phyloP scores from a whole-genome alignment of 805 yeast genomes.

The Yarrowia deformans region DNA sequence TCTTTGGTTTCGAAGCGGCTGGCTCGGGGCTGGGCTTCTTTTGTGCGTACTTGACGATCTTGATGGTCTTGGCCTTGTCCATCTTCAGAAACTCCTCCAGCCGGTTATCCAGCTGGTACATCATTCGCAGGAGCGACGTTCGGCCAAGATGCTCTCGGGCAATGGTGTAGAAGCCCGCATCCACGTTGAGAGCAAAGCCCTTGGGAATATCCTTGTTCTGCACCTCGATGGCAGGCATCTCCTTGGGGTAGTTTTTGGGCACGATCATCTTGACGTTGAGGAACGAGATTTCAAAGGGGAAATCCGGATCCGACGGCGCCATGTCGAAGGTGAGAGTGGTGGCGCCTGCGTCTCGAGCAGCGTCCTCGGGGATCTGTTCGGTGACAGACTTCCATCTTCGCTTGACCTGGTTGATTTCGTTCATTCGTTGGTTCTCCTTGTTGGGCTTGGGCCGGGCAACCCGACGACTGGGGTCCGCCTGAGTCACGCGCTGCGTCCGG shows the following conservation, averaged over 20 bases:
- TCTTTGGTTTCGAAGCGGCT: constrained; percentile 4
- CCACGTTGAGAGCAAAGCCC: constrained; percentile 72
- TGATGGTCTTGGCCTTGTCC: constrained; percentile 68
- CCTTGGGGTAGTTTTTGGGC: constrained; percentile 62
- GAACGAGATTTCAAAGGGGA: constrained; percentile 67
- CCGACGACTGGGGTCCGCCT: constrained; percentile 13
- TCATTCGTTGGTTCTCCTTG: constrained; percentile 29
- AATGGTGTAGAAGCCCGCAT: constrained; percentile 64
- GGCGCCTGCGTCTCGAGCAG: constrained; percentile 12
- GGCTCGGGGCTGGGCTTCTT: constrained; percentile 28
- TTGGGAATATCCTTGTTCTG: constrained; percentile 72
- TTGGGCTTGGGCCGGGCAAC: constrained; percentile 25
- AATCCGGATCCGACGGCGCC: constrained; percentile 73
- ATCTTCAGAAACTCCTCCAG: constrained; percentile 65
- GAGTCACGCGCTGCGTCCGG: constrained; percentile 15
- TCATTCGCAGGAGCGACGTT: constrained; percentile 60
- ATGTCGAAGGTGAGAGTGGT: constrained; percentile 41
- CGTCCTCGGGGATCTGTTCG: constrained; percentile 30
- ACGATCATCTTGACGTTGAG: constrained; percentile 62
- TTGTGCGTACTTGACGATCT: constrained; percentile 56
- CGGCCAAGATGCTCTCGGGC: constrained; percentile 49
- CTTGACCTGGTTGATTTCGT: constrained; percentile 41
- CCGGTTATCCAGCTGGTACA: constrained; percentile 62
- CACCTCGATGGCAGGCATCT: constrained; percentile 62
- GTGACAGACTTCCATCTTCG: constrained; percentile 38